Conservation (phyloP, 495 filamentous ascomycete species). For the Hamigera avellanea region DNA sequence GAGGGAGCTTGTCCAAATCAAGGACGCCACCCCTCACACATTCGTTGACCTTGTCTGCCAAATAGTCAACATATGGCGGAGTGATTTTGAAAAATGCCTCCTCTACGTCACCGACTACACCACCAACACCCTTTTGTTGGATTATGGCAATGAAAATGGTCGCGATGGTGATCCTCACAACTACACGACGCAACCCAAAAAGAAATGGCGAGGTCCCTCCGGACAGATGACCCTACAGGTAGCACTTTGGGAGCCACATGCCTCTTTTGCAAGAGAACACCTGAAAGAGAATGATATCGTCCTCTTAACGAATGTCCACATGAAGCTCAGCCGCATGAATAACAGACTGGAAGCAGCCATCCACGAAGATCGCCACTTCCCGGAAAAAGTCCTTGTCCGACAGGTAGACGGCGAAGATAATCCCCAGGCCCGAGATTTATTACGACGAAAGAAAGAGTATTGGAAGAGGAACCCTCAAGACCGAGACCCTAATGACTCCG, state of each 20-base stretch:
- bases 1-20: conserved; percentile 50
- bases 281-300: conserved; percentile 51
- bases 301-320: conserved; percentile 56
- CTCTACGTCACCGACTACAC: conserved; percentile 88
- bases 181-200: conserved; percentile 23
- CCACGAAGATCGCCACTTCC: conserved; percentile 45
- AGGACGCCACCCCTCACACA: conserved; percentile 42
- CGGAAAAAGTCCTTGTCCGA: conserved; percentile 42
- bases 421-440: conserved; percentile 45
- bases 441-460: conserved; percentile 52
- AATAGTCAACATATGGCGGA: conserved; percentile 53
- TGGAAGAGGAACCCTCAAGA: conserved; percentile 28
- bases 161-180: conserved; percentile 38
- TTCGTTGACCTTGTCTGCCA: conserved; percentile 69
- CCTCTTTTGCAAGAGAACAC: conserved; percentile 38
- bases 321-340: conserved; percentile 40
- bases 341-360: conserved; percentile 60
- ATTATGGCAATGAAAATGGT: conserved; percentile 36
- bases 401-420: conserved; percentile 31
- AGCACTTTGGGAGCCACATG: conserved; percentile 61
- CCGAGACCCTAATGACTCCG: conserved; percentile 17
- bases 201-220: conserved; percentile 65
- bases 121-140: conserved; percentile 45
- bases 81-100: conserved; percentile 35
- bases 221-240: conserved; percentile 65